These are phyloP conservation scores for Leccinum longicurvipes DNA, from an alignment of 768 basidiomycete species.

Conservation along the genomic window DNA sequence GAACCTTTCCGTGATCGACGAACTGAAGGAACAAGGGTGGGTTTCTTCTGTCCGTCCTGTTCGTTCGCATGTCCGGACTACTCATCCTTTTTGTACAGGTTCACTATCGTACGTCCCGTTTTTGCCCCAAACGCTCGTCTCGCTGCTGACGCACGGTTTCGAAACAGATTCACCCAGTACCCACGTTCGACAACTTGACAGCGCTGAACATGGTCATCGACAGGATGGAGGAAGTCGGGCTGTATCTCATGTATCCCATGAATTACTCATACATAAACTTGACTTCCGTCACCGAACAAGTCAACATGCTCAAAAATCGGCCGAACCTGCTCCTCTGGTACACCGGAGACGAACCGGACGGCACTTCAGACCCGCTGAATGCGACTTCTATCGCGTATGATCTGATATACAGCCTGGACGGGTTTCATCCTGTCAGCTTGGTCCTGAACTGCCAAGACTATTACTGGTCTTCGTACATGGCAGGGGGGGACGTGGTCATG, in stretches of 20 bases:
- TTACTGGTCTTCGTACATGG: conserved; percentile 54
- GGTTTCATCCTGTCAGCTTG: conserved; percentile 64
- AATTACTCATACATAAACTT: conserved; percentile 65
- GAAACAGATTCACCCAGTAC: conserved; percentile 63
- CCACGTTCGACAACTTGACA: conserved; percentile 59
- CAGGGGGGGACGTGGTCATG: conserved; percentile 68
- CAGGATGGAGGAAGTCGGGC: conserved; percentile 65
- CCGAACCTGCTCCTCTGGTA: conserved; percentile 73
- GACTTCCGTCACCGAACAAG: conserved; percentile 61
- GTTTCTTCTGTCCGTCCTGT: not conserved
- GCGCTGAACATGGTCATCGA: conserved; percentile 58
- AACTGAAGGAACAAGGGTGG: conserved; percentile 32
- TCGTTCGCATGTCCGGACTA: not conserved
- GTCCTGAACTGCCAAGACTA: conserved; percentile 69
- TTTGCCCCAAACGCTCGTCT: too few species aligned
- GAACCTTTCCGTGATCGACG: conserved; percentile 27
- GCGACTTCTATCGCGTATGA: conserved; percentile 49
- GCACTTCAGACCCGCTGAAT: conserved; percentile 62
- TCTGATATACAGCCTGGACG: conserved; percentile 57
- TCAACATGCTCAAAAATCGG: conserved; percentile 62
- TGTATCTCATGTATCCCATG: conserved; percentile 85
- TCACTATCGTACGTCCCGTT: conserved; percentile 33
- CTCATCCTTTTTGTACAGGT: conserved; percentile 8
- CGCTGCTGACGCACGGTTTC: not conserved
- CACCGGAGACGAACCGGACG: conserved; percentile 73